Base-by-base conservation (phyloP, 495 filamentous ascomycete genomes). In the Penicillium ochrochloron region DNA sequence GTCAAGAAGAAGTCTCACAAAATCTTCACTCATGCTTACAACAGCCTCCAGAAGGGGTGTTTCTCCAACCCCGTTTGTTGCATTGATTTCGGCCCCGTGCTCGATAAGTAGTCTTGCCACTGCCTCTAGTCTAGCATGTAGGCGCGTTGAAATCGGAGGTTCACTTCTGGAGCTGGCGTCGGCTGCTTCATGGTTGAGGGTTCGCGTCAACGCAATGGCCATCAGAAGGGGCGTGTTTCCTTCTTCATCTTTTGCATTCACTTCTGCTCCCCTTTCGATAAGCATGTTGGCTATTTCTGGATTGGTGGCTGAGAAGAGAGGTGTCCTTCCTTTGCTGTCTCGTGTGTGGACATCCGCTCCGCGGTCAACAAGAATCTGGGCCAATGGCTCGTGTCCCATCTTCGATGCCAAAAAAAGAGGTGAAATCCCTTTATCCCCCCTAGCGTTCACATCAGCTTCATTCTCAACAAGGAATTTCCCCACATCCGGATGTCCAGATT, bases 81-180 rank as follows among this genome's bases (percentile, higher is more conserved):
- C 23, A 35, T 51, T 42, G 3, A 58, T 10, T 29, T 46, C 62
- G 7, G 58, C 58, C 53, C 59, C 57, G 0, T 52, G 50, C 8
- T 58, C 34, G 21, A 65, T 51, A 31, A 56, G 59, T 46, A 46
- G 27, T 14, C n/a, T 57, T 27, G 53, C 35, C 29, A 58, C 37
- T 23, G 33, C 35, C 10, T 21, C 33, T 14, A 23, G n/a, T 5
- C 54, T 27, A 52, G 1, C 5, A 6, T 3, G 12, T 23, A 11
- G 29, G 2, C 3, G 29, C 34, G 34, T 4, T 8, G 34, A 35
- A 35, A 4, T 35, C 34, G 34, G 10, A 9, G 1, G 34, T 17
- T 33, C 25, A 17, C 12, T 23, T 27, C 12, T 14, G n/a, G 17
- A 11, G 27, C 5, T 53, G 2, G 7, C 51, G 11, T 53, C 51